Evolutionary conservation across 345 rosid genomes (phyloP), one percentile per base, ranked within the genome.

Genomic region (Kernera saxatilis): DNA sequence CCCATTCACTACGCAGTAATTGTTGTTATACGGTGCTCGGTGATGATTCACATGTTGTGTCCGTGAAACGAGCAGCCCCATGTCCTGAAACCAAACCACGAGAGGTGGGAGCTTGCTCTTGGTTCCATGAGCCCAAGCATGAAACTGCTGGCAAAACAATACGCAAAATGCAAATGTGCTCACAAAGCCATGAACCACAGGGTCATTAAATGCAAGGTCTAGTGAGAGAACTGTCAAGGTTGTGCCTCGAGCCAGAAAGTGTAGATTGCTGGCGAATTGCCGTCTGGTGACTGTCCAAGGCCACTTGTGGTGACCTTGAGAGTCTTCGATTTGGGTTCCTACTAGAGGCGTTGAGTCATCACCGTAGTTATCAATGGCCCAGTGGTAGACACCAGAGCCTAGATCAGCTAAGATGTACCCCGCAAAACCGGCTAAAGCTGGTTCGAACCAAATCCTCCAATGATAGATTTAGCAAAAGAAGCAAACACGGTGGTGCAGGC

Each of bases 281-380:
- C 92, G 89, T 67, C 82, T 86, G 4, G 92, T 87, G 78, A 89
- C 87, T 1, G 76, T 86, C 92, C 96, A 87, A 5, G 96, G 96
- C 87, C 86, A 89, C 82, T 76, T 86, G 50, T 92, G 98, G 70
- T 92, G 98, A 11, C 96, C 90, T 50, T 82, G 90, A 56, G 84
- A 86, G 19, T 88, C 93, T 68, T 86, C 90, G 1, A 89, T 89
- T 43, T 89, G 97, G 9, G 77, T 3, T 23, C 97, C 92, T 6
- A 91, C 82, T 32, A 89, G 2, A 0, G 88, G 92, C 5, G 90
- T 89, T 1, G 87, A 80, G 6, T 59, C 87, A 57, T 79, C 87
- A 0, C 97, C 97, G 11, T 86, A 88, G 68, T 91, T 91, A 53
- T 91, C 97, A 4, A 83, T 86, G 32, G 90, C 93, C 97, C 97